Evolutionary conservation across 2,329 filamentous ascomycete genomes (phyloP), one percentile per base, ranked within the genome.

Genomic region (Venturia carpophila): DNA sequence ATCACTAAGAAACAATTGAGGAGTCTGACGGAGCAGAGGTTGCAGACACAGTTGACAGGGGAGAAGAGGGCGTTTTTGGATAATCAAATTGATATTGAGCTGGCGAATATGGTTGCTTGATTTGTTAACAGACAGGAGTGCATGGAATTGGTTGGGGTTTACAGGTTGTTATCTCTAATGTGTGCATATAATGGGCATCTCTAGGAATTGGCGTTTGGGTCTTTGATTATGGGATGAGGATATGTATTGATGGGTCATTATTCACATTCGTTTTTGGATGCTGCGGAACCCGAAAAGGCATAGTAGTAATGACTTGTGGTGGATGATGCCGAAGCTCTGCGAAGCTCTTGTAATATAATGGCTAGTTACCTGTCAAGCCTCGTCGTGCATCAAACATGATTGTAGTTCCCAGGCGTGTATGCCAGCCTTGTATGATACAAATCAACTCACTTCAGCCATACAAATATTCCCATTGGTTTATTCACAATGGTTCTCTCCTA

Each of bases 1-100:
- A 91, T 97, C 60, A 99, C 94, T 7, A 99, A 97, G 86, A 99
- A 99, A 80, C 93, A 97, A 79, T 79, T 86, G 74, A 79, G 79
- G 75, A 92, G 90, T 3, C 83, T 97, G 56, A 92, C 96, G 15
- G 94, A 99, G 79, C 92, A 97, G 79, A 85, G 92, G 71, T 78
- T 99, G 68, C 93, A 97, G 79, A 93, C 90, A 5, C 92, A 96
- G 75, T 82, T 97, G 66, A 82, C 84, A 0, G 92, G 92, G 27
- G 92, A 97, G 76, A 88, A 91, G 75, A 87, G 89, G 74, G 87
- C 87, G 19, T 97, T 96, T 79, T 86, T 97, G 79, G 93, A 97
- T 78, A 84, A 87, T 70, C 90, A 92, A 79, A 97, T 99, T 76
- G 94, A 99, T 78, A 84, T 85, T 65, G 92, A 97, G 80, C 80